Conservation (phyloP, 331 rosid species). For the Arachis monticola region DNA sequence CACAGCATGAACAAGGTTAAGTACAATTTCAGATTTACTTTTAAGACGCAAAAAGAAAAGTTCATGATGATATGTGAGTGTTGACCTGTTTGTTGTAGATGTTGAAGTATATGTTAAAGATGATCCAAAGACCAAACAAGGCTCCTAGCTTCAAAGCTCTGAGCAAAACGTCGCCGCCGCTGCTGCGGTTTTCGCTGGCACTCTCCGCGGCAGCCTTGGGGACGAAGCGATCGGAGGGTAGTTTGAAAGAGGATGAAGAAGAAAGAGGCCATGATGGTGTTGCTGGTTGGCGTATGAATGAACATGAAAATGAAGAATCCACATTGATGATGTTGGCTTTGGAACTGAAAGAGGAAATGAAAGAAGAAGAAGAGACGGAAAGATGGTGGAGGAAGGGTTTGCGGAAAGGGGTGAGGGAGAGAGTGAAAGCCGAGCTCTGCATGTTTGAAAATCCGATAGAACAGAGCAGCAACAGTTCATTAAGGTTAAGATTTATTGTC, state of each 20-base stretch:
- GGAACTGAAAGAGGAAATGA: neutral
- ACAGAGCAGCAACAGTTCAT: neutral
- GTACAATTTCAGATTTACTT: neutral
- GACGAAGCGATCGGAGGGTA: slow-evolving; percentile 46
- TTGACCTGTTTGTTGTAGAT: slow-evolving; percentile 91
- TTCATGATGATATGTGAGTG: no score
- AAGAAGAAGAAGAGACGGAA: neutral
- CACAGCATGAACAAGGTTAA: neutral
- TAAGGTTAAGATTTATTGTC: neutral
- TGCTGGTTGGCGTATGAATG: slow-evolving; percentile 50
- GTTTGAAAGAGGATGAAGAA: slow-evolving; percentile 51
- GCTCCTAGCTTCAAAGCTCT: slow-evolving; percentile 70
- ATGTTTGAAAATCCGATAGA: slow-evolving; percentile 40
- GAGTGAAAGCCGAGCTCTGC: slow-evolving; percentile 64
- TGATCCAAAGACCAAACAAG: slow-evolving; percentile 77
- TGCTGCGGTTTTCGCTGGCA: slow-evolving; percentile 36
- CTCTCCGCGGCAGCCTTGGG: slow-evolving; percentile 65
- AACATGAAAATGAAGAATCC: neutral
- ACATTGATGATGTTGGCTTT: neutral
- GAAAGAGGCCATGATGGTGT: slow-evolving; percentile 45
- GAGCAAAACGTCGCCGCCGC: slow-evolving; percentile 11
- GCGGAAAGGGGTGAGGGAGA: slow-evolving; percentile 30
- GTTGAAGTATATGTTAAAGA: slow-evolving; percentile 88
- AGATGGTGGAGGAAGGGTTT: slow-evolving; percentile 41
- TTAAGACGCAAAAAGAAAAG: neutral